Evolutionary conservation across 1,139 yeast genomes (phyloP).

Genomic region (Yamadazyma diddensiae): DNA sequence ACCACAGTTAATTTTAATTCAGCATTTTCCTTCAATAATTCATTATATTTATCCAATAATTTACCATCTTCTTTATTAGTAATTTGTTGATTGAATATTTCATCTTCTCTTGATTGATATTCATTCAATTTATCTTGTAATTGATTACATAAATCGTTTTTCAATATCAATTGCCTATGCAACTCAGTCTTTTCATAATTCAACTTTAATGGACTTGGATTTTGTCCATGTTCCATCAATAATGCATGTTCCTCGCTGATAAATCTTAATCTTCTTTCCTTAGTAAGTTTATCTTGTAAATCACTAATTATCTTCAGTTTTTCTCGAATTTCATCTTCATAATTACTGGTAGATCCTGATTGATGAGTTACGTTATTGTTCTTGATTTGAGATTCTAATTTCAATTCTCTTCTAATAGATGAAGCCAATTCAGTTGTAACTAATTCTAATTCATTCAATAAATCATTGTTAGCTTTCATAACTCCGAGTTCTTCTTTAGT

Average conservation of each 20-base stretch:
- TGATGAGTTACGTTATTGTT: conserved; percentile 8
- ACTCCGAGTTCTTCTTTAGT: conserved; percentile 62
- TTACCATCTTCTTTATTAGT: conserved; percentile 15
- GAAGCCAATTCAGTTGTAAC: conserved; percentile 71
- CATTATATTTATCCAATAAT: conserved; percentile 37
- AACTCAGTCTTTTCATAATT: conserved; percentile 56
- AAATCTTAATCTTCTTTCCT: conserved; percentile 62
- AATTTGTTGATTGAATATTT: conserved; percentile 6
- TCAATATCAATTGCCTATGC: conserved; percentile 43
- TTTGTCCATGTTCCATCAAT: conserved; percentile 51
- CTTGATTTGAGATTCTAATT: conserved; percentile 48
- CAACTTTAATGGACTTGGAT: conserved; percentile 54
- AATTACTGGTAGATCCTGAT: conserved; percentile 3
- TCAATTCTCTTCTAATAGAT: conserved; percentile 64
- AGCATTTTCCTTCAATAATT: conserved; percentile 39
- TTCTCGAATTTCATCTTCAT: conserved; percentile 32
- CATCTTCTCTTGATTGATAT: conserved; percentile 17
- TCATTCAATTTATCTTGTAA: conserved; percentile 42
- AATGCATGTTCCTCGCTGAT: conserved; percentile 70
- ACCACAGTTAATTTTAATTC: conserved; percentile 39
- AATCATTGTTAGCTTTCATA: conserved; percentile 54
- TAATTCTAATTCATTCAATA: conserved; percentile 61
- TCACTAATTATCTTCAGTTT: conserved; percentile 49
- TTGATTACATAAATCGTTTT: conserved; percentile 46
- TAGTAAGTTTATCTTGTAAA: conserved; percentile 55